Evolutionary conservation across 495 filamentous ascomycete genomes (phyloP).

Genomic region (Annulohypoxylon stygium): DNA sequence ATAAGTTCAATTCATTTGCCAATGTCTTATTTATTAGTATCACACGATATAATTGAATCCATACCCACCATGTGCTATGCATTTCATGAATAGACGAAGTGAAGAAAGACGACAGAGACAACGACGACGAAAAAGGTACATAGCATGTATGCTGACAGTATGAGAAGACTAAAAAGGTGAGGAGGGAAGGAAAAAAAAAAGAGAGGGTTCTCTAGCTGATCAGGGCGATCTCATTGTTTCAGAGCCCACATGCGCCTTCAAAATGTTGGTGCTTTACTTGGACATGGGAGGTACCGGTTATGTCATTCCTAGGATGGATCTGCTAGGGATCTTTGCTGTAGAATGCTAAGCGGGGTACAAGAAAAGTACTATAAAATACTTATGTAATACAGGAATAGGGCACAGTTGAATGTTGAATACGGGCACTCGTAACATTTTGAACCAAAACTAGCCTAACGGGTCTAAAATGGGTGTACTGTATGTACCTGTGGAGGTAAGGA

Average conservation of each 20-base stretch:
- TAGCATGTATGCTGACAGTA: background rate
- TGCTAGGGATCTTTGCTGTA: conserved; percentile 4
- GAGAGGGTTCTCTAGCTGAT: conserved; percentile 31
- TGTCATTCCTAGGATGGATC: conserved; percentile 17
- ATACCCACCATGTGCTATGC: background rate
- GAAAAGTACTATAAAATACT: conserved; percentile 25
- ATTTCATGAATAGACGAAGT: background rate
- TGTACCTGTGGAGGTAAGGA: background rate
- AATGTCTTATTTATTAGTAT: conserved; percentile 11
- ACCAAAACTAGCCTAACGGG: conserved; percentile 16
- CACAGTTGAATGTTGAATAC: background rate
- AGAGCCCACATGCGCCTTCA: conserved; percentile 33
- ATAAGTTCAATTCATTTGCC: conserved; percentile 15
- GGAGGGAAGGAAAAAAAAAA: conserved; percentile 17
- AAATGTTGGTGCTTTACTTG: conserved; percentile 14
- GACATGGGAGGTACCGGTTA: conserved; percentile 20
- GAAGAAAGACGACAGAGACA: background rate
- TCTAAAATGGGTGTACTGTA: background rate
- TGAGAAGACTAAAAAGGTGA: conserved; percentile 7
- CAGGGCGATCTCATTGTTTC: conserved; percentile 45
- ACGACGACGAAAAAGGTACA: background rate
- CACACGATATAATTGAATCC: background rate
- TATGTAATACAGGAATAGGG: conserved; percentile 12
- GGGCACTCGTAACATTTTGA: conserved; percentile 14
- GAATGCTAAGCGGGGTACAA: conserved; percentile 21